Conservation (phyloP, 2,329 filamentous ascomycete genomes). For the Aspergillus ruber region DNA sequence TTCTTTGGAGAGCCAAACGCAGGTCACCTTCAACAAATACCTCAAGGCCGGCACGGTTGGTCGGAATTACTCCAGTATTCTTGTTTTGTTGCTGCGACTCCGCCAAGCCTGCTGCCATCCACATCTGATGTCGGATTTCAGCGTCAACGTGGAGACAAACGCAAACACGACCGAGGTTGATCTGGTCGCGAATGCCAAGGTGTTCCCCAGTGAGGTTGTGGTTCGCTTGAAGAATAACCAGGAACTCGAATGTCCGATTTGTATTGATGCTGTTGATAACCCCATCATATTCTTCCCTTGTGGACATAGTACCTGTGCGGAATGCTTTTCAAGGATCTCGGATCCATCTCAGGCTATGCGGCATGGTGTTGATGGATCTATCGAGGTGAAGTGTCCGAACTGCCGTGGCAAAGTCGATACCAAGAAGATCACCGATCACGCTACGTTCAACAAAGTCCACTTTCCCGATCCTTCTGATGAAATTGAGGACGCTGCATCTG, state of each 20-base stretch:
- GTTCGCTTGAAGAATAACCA: constrained; percentile 56
- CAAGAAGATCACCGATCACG: constrained; percentile 65
- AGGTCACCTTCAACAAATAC: constrained; percentile 70
- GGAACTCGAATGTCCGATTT: constrained; percentile 74
- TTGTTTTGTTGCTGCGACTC: constrained; percentile 73
- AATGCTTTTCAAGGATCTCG: constrained; percentile 66
- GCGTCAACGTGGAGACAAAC: constrained; percentile 46
- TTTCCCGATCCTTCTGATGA: constrained; percentile 48
- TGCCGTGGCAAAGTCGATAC: constrained; percentile 64
- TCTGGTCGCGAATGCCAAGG: constrained; percentile 57
- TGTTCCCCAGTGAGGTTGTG: constrained; percentile 56
- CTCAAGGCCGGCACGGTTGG: constrained; percentile 61
- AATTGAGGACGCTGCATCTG: constrained; percentile 5
- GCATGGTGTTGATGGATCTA: constrained; percentile 52
- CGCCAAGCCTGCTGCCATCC: constrained; percentile 77
- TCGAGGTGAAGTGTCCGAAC: constrained; percentile 62
- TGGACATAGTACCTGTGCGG: constrained; percentile 70
- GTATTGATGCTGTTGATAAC: constrained; percentile 68
- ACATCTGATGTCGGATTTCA: constrained; percentile 62
- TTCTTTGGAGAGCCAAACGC: constrained; percentile 59
- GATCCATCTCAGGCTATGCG: constrained; percentile 55
- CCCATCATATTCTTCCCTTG: constrained; percentile 75
- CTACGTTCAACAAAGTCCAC: constrained; percentile 66
- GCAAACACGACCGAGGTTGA: constrained; percentile 47
- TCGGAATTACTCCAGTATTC: constrained; percentile 69